Conservation (phyloP, 306 rosid genomes). For the Vicia villosa region DNA sequence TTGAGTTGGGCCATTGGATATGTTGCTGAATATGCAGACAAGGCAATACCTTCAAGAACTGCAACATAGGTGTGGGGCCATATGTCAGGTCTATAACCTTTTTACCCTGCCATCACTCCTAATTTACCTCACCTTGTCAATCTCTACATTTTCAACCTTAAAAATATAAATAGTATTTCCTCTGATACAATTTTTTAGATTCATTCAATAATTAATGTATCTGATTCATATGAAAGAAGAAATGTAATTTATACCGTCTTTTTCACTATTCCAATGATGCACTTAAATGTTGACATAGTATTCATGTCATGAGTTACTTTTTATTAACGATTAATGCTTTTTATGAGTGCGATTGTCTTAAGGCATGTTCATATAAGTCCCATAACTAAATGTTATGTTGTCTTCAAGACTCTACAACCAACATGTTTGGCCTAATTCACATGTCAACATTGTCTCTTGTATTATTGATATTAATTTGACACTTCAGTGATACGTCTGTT, state of each 20-base stretch:
- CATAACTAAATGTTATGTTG: background rate
- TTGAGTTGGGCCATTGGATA: conserved; percentile 39
- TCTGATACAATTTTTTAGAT: no score
- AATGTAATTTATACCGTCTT: no score
- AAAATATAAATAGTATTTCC: no score
- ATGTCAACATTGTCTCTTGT: conserved; percentile 19
- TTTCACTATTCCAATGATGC: no score
- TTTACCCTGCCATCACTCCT: conserved; percentile 33
- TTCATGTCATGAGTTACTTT: background rate
- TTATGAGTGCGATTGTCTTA: background rate
- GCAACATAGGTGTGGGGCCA: conserved; percentile 42
- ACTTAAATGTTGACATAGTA: no score
- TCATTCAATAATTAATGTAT: no score
- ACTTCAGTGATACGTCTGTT: background rate
- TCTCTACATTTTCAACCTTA: conserved; percentile 3
- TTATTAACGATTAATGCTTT: background rate
- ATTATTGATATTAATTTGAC: conserved; percentile 23
- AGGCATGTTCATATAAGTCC: background rate
- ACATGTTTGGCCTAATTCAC: conserved; percentile 28
- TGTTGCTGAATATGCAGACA: conserved; percentile 39
- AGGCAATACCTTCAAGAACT: conserved; percentile 28
- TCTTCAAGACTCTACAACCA: conserved; percentile 13
- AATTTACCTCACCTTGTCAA: conserved; percentile 33
- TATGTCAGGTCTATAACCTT: conserved; percentile 42
- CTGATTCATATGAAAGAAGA: no score